phyloP scores from a whole-genome alignment of 805 yeast species.

The Metschnikowia cubensis region DNA sequence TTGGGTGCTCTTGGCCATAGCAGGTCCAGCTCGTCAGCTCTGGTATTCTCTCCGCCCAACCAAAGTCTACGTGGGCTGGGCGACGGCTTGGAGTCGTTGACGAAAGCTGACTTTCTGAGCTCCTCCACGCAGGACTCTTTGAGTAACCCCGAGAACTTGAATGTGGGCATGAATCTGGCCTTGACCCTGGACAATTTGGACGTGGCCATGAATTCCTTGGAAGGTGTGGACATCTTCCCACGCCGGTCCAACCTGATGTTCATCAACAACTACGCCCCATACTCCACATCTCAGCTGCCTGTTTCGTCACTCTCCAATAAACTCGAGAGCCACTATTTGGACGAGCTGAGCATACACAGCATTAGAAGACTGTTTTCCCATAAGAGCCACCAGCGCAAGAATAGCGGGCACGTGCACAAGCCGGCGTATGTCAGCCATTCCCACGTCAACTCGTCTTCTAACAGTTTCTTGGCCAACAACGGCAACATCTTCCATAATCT shows the following conservation, averaged over 20 bases:
- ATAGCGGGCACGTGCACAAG: constrained; percentile 20
- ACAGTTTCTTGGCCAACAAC: constrained; percentile 4
- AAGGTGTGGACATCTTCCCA: not conserved
- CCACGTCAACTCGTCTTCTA: not conserved
- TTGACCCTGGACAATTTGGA: not conserved
- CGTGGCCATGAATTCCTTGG: not conserved
- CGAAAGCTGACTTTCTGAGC: not conserved
- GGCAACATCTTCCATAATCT: constrained; percentile 6
- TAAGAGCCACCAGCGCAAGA: constrained; percentile 11
- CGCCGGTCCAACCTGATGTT: constrained; percentile 15
- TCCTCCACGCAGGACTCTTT: not conserved
- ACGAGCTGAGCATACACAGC: constrained; percentile 3
- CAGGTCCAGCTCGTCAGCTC: constrained; percentile 1
- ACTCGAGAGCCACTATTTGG: constrained; percentile 26
- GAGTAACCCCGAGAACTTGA: not conserved
- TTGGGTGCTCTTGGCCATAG: not conserved
- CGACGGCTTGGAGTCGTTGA: not conserved
- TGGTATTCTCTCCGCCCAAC: constrained; percentile 2
- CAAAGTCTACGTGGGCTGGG: not conserved
- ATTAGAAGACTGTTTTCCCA: constrained; percentile 9
- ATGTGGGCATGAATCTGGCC: not conserved
- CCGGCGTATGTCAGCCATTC: constrained; percentile 4
- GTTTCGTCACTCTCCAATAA: constrained; percentile 24
- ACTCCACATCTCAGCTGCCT: constrained; percentile 16
- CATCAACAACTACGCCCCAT: constrained; percentile 4